Base-by-base conservation (phyloP, 1,284 basidiomycete species). In the Ustilago shanxiensis region DNA sequence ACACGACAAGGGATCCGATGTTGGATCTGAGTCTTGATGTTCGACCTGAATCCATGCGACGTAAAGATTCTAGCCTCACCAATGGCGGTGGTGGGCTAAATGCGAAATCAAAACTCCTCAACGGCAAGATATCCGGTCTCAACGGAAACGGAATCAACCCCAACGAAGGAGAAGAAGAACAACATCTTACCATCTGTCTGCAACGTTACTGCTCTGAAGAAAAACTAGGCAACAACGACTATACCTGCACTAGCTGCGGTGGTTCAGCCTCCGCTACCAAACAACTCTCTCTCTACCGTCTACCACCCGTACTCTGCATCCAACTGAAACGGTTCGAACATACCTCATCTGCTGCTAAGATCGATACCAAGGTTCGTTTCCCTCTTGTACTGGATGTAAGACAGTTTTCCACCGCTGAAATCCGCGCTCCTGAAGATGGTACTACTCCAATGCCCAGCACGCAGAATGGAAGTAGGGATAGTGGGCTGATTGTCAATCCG, bases 291-390 rank as follows among this genome's bases (percentile, higher is more conserved):
- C 91, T 98, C 79, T 90, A 90, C 63, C 92, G 92, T 72, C 88
- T 99, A 4, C 95, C 96, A 0, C 93, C 94, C 0, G 94, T 97
- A 0, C 88, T 99, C 51, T 94, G 93, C 79, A 94, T 98, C 79
- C 96, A 98, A 86, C 92, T 99, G 87, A 99, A 98, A 41, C 29
- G 95, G 3, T 98, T 98, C 86, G 95, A 97, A 82, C 95, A 98
- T 81, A 88, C 90, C 26, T 90, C 93, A 2, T 50, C 70, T 8
- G 68, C 79, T 0, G 49, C 66, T 44, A 98, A 98, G 88, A 92
- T 98, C 64, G 95, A 96, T 82, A 89, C 91, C 1, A 90, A 90
- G 26, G 91, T 98, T 57, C 90, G 91, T 2, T 95, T 97, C 84
- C 94, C 95, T 0, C 90, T 91, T 2, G 89, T 89, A 49, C 89